phyloP scores from a whole-genome alignment of 2,329 filamentous ascomycete species.

The Biscogniauxia marginata region DNA sequence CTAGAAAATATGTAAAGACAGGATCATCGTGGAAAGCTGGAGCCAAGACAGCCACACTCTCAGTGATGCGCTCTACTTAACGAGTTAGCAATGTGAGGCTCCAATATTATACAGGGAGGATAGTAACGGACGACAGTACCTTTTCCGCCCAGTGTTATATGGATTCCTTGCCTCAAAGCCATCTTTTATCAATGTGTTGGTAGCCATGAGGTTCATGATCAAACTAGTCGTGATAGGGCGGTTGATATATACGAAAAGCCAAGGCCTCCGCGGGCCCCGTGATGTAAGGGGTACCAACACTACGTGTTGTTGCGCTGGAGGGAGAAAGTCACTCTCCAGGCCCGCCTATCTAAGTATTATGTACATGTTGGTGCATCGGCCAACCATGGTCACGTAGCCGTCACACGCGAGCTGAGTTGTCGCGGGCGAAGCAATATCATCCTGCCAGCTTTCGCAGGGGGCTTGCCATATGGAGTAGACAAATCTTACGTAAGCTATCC shows the following conservation, averaged over 20 bases:
- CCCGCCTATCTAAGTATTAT: background rate
- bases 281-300: no score
- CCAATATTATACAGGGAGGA: background rate
- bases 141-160: background rate
- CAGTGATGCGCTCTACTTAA: slow-evolving; percentile 7
- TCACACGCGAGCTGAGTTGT: no score
- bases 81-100: background rate
- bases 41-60: slow-evolving; percentile 3
- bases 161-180: background rate
- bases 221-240: background rate
- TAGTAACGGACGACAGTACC: background rate
- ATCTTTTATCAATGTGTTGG: background rate
- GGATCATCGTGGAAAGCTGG: slow-evolving; percentile 12
- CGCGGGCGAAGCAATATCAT: no score
- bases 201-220: no score
- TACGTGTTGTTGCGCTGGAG: background rate
- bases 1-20: slow-evolving; percentile 12
- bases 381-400: no score
- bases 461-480: no score
- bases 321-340: background rate
- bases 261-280: background rate
- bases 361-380: no score
- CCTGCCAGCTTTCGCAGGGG: no score
- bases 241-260: background rate
- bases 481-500: no score